Base-by-base conservation (phyloP, 345 rosid species). In the Citropsis articulata region DNA sequence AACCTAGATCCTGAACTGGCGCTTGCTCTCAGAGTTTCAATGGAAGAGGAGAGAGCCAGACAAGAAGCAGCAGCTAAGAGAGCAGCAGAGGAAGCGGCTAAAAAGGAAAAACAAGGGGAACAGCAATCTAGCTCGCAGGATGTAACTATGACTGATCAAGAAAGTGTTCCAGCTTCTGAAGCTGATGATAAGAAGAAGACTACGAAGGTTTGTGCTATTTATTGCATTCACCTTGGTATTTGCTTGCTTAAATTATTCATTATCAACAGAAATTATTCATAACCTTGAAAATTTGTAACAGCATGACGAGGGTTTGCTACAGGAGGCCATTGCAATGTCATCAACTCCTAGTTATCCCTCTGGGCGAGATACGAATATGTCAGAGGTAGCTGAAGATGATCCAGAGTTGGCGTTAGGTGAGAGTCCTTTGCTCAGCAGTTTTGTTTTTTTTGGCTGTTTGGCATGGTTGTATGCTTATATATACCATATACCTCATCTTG, bases 1-100 rank as follows among this genome's bases (percentile, higher is more conserved):
- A 92, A 90, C 78, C 77, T 92, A 40, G 97, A 92, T 85, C 97
- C 94, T 73, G 92, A 92, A 79, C 75, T 92, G 77, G 97, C 94
- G 59, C 94, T 90, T 83, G 97, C 92, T 50, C 92, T 92, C 77
- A 86, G 93, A 78, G 94, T 89, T 80, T 92, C 97, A 31, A 89
- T 92, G 94, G 92, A 92, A 86, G 97, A 88, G 85, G 94, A 90
- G 88, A 89, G 93, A 70, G 94, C 97, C 55, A 87, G 94, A 80
- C 94, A 92, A 82, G 93, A 91, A 86, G 96, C 93, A 62, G 93
- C 96, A 25, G 93, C n/a, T n/a, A n/a, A 90, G 67, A 87, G 79
- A 85, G 93, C 96, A 48, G 89, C 90, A 0, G 92, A 90, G 69
- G 96, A 88, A 55, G 85, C 87, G 78, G 72, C 87, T 68, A 89